These are phyloP conservation scores for Aurantiochytrium sp. DNA, from an alignment of 108 stramenopile species.

Conservation along the genomic window DNA sequence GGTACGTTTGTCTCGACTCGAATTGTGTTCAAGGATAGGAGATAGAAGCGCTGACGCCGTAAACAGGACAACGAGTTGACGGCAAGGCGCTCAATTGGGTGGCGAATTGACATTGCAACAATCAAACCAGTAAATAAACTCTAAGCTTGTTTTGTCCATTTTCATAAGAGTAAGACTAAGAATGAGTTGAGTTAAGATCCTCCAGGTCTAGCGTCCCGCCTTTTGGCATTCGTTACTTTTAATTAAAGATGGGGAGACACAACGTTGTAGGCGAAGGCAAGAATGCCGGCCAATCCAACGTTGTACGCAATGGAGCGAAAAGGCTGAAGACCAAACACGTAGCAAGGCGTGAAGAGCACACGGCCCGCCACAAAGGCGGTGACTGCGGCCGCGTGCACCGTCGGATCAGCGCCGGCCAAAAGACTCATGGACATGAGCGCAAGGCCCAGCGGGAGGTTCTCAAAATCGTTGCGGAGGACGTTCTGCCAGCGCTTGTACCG, in stretches of 20 bases:
- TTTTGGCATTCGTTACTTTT: background rate
- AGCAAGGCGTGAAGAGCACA: background rate
- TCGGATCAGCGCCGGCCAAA: background rate
- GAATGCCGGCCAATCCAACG: background rate
- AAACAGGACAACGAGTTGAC: background rate
- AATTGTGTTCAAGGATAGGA: too few relatives aligned
- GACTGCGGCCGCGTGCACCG: background rate
- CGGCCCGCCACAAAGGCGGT: background rate
- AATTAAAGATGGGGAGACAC: background rate
- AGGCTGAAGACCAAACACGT: background rate
- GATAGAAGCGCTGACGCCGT: background rate
- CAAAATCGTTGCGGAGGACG: background rate
- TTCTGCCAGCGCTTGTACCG: background rate
- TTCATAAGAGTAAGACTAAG: too few relatives aligned
- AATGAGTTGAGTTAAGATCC: background rate
- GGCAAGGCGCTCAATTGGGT: constrained; percentile 3
- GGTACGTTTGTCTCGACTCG: background rate
- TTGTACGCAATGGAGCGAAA: background rate
- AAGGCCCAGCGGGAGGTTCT: background rate
- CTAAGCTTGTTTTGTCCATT: too few relatives aligned
- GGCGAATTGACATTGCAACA: too few relatives aligned
- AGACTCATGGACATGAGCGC: background rate
- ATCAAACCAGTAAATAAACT: too few relatives aligned
- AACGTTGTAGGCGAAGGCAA: background rate
- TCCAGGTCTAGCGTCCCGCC: background rate